Base-by-base conservation (phyloP, 2,329 filamentous ascomycete genomes). In the Fulvia fulva region DNA sequence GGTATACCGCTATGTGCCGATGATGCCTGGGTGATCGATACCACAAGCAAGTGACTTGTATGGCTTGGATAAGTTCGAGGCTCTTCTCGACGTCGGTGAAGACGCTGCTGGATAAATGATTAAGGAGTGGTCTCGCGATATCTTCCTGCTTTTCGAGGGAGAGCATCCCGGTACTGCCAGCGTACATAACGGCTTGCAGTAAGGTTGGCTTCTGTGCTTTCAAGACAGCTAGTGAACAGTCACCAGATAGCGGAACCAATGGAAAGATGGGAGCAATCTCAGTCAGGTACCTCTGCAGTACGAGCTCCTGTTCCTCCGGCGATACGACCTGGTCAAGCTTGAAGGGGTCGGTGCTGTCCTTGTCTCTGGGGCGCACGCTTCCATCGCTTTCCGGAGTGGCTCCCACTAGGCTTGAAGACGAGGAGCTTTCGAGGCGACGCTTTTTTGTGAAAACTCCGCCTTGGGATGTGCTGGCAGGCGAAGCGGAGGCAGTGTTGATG, bases 1-100 rank as follows among this genome's bases (percentile, higher is more conserved):
- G 89, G 74, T 91, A 94, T 70, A 93, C 92, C 68, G 92, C 92
- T 68, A 93, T 82, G 73, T 93, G 87, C 67, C 93, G 89, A 62
- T 89, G 89, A 66, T 88, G 83, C 64, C 91, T 85, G 0, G 90
- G 91, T 19, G 89, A 88, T 69, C 85, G 85, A 71, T 94, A 94
- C 89, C 90, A 95, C 25, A 91, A 82, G 26, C 86, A 84, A 2
- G 84, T 80, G 2, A 95, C 77, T 56, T 89, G 81, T n/a, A 95
- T 75, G 2, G 89, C 84, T 74, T 95, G 91, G 5, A 95, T 83
- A 7, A 95, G 77, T 70, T 95, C 91, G 14, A 96, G 74, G 9
- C 41, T 55, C 77, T 94, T 94, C 66, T 90, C 85, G 11, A 88
- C 89, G 2, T 82, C 81, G 22, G 90, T 76, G 66, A 93, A 81